Evolutionary conservation across 202 grass and related monocot genomes (phyloP).

Genomic region (Saccharum hybrid): DNA sequence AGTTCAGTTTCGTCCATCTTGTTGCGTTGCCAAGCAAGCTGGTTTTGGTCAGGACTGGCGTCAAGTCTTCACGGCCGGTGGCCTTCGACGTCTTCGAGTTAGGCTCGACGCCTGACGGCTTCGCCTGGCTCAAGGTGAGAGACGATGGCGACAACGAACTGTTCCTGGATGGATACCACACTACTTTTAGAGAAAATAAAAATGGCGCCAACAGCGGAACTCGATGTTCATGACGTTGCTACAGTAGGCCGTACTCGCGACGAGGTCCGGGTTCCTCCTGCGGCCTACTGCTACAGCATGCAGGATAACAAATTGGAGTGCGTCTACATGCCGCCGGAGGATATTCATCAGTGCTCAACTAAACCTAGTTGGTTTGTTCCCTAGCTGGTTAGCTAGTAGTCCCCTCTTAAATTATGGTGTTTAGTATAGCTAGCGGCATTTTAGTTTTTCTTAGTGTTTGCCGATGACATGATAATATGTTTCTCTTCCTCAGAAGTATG

Average conservation of each 20-base stretch:
- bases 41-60: not conserved
- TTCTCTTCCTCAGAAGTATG: no score
- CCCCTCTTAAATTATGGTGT: no score
- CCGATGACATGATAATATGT: no score
- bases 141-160: not conserved
- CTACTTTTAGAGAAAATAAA: not conserved
- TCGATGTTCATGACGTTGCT: not conserved
- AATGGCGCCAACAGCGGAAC: not conserved
- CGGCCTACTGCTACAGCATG: not conserved
- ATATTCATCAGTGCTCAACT: not conserved
- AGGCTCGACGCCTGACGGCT: not conserved
- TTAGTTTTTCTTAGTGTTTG: no score
- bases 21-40: not conserved
- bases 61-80: not conserved
- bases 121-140: not conserved
- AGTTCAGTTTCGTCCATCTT: not conserved
- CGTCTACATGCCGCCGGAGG: not conserved
- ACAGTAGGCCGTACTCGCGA: not conserved
- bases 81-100: not conserved
- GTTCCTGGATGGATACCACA: not conserved
- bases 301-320: not conserved
- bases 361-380: constrained; percentile 7
- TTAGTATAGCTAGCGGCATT: no score
- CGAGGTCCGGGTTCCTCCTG: not conserved
- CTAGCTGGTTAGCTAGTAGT: not conserved